Evolutionary conservation across 306 rosid species (phyloP), one percentile per base, ranked within the genome.

Genomic region (Datisca glomerata): DNA sequence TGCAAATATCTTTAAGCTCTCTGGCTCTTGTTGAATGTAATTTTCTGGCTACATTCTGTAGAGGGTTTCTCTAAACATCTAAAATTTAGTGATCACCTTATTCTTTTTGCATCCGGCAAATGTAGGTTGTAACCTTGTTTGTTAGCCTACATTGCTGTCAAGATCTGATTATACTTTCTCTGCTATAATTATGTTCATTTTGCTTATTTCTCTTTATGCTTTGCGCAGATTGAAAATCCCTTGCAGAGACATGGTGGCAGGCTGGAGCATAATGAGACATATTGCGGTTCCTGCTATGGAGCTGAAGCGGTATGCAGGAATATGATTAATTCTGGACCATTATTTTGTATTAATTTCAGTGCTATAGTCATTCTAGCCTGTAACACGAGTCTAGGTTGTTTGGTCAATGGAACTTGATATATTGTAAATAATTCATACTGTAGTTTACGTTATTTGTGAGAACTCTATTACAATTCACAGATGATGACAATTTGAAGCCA

Each of bases 231-330:
- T 59, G 96, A 91, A 22, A 91, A 78, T 21, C 98, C 98, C 35
- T 69, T 84, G 56, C 98, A 84, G 73, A 75, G 48, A 53, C 98
- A 91, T 53, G 98, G 98, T 72, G 96, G 98, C 52, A 78, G 98
- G 70, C 96, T 91, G 21, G 96, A 91, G 73, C 98, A 80, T 51
- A 91, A 91, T 15, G 98, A 91, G 77, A 91, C 98, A 18, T 91
- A 91, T 55, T 91, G 98, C 42, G 98, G 98, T 22, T 91, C 98
- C 41, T 91, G 98, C 60, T 84, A 21, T 57, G 98, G 96, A 59
- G 86, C 96, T 51, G 98, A 91, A 76, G 29, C 50, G 68, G 98
- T 84, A 80, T 60, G 79, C 52, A 11, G 66, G 47, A 17, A 14
- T 49, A 5, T 72, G 24, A 38, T 36, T 33, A 3, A 3, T 34